phyloP scores from a whole-genome alignment of 148 eudicot species.

The Gaultheria prostrata region DNA sequence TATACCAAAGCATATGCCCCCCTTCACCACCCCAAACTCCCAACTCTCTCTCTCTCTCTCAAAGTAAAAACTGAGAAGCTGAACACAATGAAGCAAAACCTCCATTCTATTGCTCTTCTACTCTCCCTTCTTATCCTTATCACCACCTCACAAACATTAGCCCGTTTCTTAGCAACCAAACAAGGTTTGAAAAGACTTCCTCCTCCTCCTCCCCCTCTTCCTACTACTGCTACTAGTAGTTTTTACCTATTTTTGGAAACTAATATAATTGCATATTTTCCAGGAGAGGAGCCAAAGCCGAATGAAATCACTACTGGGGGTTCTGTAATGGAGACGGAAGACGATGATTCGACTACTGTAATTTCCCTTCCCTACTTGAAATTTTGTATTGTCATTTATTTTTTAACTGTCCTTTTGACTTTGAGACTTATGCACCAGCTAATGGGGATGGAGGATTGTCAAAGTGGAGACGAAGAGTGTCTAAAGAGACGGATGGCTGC shows the following conservation, averaged over 20 bases:
- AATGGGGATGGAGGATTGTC: constrained; percentile 46
- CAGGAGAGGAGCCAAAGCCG: constrained; percentile 21
- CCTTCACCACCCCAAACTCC: constrained; percentile 21
- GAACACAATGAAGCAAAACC: constrained; percentile 29
- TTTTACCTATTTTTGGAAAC: constrained; percentile 18
- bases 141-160: constrained; percentile 15
- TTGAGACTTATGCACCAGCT: constrained; percentile 26
- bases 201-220: constrained; percentile 12
- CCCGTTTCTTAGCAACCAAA: constrained; percentile 9
- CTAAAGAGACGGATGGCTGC: constrained; percentile 37
- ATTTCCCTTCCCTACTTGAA: background rate
- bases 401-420: background rate
- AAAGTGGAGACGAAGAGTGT: constrained; percentile 44
- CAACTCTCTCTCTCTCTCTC: constrained; percentile 1
- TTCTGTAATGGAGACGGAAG: constrained; percentile 10
- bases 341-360: constrained; percentile 30
- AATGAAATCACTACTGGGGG: constrained; percentile 21
- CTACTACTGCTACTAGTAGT: background rate
- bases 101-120: background rate
- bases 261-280: constrained; percentile 10
- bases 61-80: background rate
- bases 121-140: constrained; percentile 2
- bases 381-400: background rate
- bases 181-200: background rate
- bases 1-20: constrained; percentile 17